These are phyloP conservation scores for Coemansia sp. DNA, from an alignment of 192 early-diverging fungal species.

Conservation along the genomic window DNA sequence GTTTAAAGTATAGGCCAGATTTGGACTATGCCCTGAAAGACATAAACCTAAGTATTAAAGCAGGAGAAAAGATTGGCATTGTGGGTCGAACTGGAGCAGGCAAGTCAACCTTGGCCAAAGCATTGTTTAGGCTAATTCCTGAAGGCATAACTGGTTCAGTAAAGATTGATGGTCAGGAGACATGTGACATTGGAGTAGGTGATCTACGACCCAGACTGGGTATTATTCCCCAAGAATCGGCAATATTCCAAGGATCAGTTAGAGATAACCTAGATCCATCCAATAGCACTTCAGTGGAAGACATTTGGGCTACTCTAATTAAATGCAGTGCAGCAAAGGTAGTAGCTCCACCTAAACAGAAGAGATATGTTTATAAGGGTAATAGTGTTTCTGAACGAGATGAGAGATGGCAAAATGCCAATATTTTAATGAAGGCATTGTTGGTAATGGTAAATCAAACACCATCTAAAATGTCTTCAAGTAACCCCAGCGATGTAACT, in stretches of 20 bases:
- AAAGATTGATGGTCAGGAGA: constrained; percentile 56
- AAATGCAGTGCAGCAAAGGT: constrained; percentile 10
- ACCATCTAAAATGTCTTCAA: too few relatives aligned
- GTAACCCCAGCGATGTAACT: too few relatives aligned
- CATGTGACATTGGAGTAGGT: constrained; percentile 53
- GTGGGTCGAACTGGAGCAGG: constrained; percentile 57
- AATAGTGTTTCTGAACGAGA: not conserved
- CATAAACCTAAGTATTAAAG: constrained; percentile 28
- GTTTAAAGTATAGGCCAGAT: constrained; percentile 37
- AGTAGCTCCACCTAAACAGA: not conserved
- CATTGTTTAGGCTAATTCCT: constrained; percentile 60
- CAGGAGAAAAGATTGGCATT: constrained; percentile 60
- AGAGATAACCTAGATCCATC: constrained; percentile 70
- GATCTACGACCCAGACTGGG: constrained; percentile 53
- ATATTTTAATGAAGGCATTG: constrained; percentile 10
- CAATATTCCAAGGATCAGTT: constrained; percentile 63
- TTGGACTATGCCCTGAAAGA: constrained; percentile 23
- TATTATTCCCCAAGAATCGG: constrained; percentile 66
- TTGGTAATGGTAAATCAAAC: not conserved
- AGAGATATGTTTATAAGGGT: not conserved
- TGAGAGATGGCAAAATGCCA: constrained; percentile 24
- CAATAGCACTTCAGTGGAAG: constrained; percentile 46
- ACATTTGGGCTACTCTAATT: constrained; percentile 60
- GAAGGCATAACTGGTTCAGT: constrained; percentile 40
- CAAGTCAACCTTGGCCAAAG: constrained; percentile 57